Percentiles rank a stretch among this genome's conserved stretches.
These are phyloP conservation scores for Colletotrichum sp. DNA, from an alignment of 2,329 filamentous ascomycete species.

Conservation along the genomic window DNA sequence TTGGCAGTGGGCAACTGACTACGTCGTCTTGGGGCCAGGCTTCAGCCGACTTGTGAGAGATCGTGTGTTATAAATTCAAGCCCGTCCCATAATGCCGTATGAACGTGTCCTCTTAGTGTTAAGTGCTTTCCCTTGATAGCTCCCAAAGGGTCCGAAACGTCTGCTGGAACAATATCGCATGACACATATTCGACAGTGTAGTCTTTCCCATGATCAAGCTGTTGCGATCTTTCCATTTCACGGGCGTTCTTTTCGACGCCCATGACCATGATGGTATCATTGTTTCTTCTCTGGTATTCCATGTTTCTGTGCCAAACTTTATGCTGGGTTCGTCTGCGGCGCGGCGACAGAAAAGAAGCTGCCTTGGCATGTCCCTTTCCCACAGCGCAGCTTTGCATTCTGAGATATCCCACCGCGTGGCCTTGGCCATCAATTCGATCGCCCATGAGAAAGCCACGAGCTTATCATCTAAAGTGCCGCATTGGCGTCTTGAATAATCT, in stretches of 20 bases:
- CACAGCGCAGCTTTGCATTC: neutral
- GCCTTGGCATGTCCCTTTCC: neutral
- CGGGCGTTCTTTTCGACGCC: neutral
- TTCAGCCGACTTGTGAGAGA: accelerated
- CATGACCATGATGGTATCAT: neutral
- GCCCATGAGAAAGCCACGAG: neutral
- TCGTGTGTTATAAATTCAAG: neutral
- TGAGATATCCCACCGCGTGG: neutral
- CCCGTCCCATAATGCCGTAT: neutral
- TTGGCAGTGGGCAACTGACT: neutral
- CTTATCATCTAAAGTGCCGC: neutral
- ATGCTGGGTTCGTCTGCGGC: neutral
- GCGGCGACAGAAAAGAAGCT: neutral
- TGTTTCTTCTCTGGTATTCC: neutral
- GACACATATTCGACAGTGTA: neutral
- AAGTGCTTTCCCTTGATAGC: neutral
- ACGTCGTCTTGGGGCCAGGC: neutral
- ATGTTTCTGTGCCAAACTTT: too few relatives aligned
- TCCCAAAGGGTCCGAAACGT: neutral
- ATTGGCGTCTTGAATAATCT: neutral
- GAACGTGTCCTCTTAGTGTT: neutral
- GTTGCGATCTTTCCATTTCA: neutral
- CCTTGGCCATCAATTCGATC: neutral
- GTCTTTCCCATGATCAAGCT: neutral
- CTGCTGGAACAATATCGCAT: neutral